Base-by-base conservation (phyloP, 2,329 filamentous ascomycete species). In the Penicillium sp. region DNA sequence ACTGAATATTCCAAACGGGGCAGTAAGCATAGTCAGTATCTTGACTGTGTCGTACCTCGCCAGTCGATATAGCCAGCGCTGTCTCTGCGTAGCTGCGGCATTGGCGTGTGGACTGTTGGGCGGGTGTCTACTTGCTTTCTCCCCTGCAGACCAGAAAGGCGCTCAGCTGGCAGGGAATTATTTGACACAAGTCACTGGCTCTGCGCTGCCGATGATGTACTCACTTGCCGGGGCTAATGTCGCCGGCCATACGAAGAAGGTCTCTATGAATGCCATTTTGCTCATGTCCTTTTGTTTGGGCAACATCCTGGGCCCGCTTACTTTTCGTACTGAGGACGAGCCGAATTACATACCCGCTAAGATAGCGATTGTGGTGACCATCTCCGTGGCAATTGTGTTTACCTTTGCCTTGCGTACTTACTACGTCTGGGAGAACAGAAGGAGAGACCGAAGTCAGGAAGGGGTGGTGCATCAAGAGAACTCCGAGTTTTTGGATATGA, bases 251-350 rank as follows among this genome's bases (percentile, higher is more conserved):
- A 74, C 71, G 0, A 73, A 74, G 62, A 74, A 74, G 46, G 62
- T 71, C 11, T 72, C 70, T 5, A 69, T 73, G 7, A 64, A 66
- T 8, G 66, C 63, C n/a, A 67, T 73, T 54, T 62, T 68, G 16
- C 68, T 67, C 3, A 70, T 74, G n/a, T 68, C 67, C 2, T 75
- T 75, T 50, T 71, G 68, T 0, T 66, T 76, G 9, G 75, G 74
- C 16, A 78, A 78, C 49, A 77, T 77, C 51, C 76, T 78, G 45
- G 71, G 67, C 0, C 75, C 75, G 1, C 75, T 77, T 50, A 77
- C 73, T 0, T 78, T 78, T 57, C 71, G 73, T 54, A 63, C 67
- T 6, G 64, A 66, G 5, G 71, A 74, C 22, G 71, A 65, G 1
- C 67, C 67, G n/a, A 34, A 59, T 10, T 67, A 69, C 48, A 43